Base-by-base conservation (phyloP, 805 yeast genomes). In the Pichia ethanolica region DNA sequence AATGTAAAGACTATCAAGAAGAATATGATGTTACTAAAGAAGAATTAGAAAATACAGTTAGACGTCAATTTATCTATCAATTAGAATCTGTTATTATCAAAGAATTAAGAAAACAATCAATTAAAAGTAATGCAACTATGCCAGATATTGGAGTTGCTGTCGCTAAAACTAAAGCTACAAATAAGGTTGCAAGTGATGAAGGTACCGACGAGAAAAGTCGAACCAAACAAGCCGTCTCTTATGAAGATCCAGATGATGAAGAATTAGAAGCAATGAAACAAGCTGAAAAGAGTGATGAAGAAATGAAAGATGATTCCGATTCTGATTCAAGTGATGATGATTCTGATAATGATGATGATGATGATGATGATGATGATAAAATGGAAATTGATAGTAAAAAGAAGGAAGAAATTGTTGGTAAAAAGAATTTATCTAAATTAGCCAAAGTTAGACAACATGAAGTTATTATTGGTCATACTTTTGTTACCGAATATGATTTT, bases 211-310 rank as follows among this genome's bases (percentile, higher is more conserved):
- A 75, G 52, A 77, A 73, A 55, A 70, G 75, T 47, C 83, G 83
- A 57, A 73, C 82, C 37, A 88, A 89, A 59, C 96, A 90, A 70
- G 82, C 95, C 14, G 91, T 86, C 38, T 89, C 97, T 2, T 89
- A 89, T 59, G 98, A 90, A 55, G 96, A 81, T 13, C 96, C 97
- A 35, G 98, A 90, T 69, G 97, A 90, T 54, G 98, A 89, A 33
- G 97, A 90, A 63, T 72, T 87, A 53, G 97, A 89, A 65, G 86
- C 87, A 46, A 86, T 88, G 90, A 82, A 82, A 68, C 77, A 77
- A 60, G 95, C 86, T 45, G 91, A 85, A 66, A 79, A 83, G 59
- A 81, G 90, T 39, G 81, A 83, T 51, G 89, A 81, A 55, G 93
- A 83, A 59, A 84, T 78, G 34, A 50, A 54, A 35, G 78, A 73